Base-by-base conservation (phyloP, 352 stramenopile genomes). In the Globisporangium yorkense region DNA sequence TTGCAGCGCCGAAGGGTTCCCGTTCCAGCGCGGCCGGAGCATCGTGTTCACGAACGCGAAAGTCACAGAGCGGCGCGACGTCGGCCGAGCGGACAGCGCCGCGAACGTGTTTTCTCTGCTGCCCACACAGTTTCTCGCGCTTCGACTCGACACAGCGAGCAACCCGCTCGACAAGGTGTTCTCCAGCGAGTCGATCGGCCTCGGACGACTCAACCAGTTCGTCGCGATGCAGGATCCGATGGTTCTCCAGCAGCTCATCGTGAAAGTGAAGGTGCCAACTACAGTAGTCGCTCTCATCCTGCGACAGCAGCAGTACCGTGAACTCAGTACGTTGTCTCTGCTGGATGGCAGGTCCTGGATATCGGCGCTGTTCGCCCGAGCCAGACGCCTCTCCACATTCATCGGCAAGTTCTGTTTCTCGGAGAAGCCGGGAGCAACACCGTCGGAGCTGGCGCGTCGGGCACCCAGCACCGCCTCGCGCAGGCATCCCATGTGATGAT, bases 281-380 rank as follows among this genome's bases (percentile, higher is more conserved):
- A 12, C 13, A 4, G 24, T 27, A 27, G 24, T 27, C 24, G 24
- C 24, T 27, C 24, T 27, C 2, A 27, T 1, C 24, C 24, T 27
- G 24, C 24, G 24, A 27, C 24, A 27, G 24, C 24, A 27, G 1
- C 5, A 46, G 41, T 24, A 1, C 5, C 8, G 31, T 35, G 12
- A 41, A 41, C 8, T 43, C 10, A 6, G 37, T 43, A 15, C 18
- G 13, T 18, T 43, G 10, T 13, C 37, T 12, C 12, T 43, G 37
- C 13, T 18, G 10, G 18, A 16, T 6, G 18, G 10, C 56, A 71
- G 65, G 71, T 89, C 20, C 71, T 87, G 2, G 75, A 87, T 54
- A 89, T 89, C 53, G 71, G 79, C n/a, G 79, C 79, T 1, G 72
- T 89, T 56, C 75, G 77, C 54, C 68, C 79, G 0, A 87, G 75